phyloP scores from a whole-genome alignment of 371 early-diverging fungal species.

The Mortierella sp. region DNA sequence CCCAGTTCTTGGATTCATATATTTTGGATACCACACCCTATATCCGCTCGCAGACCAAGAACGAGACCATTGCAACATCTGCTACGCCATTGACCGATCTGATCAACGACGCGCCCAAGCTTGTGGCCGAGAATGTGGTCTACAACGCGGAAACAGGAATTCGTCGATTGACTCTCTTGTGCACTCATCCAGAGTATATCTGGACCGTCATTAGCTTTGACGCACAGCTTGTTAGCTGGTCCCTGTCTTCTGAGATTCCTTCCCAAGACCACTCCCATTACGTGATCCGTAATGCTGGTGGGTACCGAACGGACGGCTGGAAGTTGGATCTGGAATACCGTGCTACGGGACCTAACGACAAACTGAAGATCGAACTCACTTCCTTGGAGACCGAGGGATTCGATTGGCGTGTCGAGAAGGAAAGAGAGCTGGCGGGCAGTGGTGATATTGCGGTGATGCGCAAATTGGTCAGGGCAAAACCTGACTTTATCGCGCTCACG shows the following conservation, averaged over 20 bases:
- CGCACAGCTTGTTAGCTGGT: slow-evolving; percentile 71
- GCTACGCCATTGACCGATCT: slow-evolving; percentile 29
- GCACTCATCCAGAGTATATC: slow-evolving; percentile 68
- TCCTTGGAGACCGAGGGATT: slow-evolving; percentile 68
- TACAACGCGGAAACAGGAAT: slow-evolving; percentile 63
- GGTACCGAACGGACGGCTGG: slow-evolving; percentile 71
- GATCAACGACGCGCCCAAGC: slow-evolving; percentile 56
- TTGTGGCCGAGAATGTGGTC: slow-evolving; percentile 59
- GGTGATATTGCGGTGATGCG: slow-evolving; percentile 63
- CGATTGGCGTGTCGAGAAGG: slow-evolving; percentile 57
- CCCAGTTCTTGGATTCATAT: slow-evolving; percentile 73
- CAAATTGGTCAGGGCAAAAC: slow-evolving; percentile 59
- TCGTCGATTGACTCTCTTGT: slow-evolving; percentile 63
- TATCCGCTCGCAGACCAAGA: slow-evolving; percentile 53
- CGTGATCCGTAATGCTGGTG: slow-evolving; percentile 73
- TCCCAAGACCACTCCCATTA: slow-evolving; percentile 57
- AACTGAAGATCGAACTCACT: slow-evolving; percentile 61
- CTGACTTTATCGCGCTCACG: slow-evolving; percentile 71
- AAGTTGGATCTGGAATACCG: slow-evolving; percentile 65
- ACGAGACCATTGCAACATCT: slow-evolving; percentile 47
- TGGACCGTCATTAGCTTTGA: slow-evolving; percentile 77
- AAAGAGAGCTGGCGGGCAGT: slow-evolving; percentile 64
- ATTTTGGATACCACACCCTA: slow-evolving; percentile 67
- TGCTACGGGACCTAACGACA: slow-evolving; percentile 52
- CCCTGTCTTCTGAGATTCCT: slow-evolving; percentile 62